Evolutionary conservation across 2,329 filamentous ascomycete species (phyloP).

Genomic region (Talaromyces atroroseus): DNA sequence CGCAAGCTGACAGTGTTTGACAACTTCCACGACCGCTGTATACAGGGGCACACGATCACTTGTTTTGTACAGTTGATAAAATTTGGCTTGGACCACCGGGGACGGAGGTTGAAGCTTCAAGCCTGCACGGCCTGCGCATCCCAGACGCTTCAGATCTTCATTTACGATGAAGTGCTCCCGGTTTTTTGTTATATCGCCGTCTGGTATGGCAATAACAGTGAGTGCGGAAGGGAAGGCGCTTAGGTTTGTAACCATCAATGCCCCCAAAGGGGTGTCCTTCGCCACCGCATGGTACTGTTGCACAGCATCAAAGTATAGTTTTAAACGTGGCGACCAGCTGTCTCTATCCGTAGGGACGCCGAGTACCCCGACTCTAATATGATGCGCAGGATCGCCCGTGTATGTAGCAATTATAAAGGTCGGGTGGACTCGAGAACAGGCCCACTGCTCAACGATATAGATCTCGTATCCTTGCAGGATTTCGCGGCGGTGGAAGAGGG

Average conservation of each 20-base stretch:
- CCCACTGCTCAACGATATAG: constrained; percentile 97
- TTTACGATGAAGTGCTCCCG: constrained; percentile 86
- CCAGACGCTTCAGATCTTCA: constrained; percentile 84
- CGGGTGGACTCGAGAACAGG: constrained; percentile 81
- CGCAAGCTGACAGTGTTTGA: constrained; percentile 86
- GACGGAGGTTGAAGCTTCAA: constrained; percentile 74
- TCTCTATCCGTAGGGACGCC: constrained; percentile 74
- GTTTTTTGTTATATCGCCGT: constrained; percentile 75
- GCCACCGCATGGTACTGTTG: constrained; percentile 78
- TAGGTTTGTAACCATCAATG: constrained; percentile 89
- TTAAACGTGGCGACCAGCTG: constrained; percentile 71
- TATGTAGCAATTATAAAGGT: constrained; percentile 91
- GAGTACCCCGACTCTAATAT: constrained; percentile 72
- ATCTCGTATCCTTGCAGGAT: constrained; percentile 79
- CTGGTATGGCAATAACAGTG: constrained; percentile 84
- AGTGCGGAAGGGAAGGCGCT: constrained; percentile 86
- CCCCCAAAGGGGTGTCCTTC: constrained; percentile 75
- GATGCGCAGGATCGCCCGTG: constrained; percentile 77
- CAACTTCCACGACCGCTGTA: constrained; percentile 75
- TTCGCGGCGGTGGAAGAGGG: constrained; percentile 65
- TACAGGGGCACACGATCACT: constrained; percentile 75
- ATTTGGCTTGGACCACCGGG: constrained; percentile 80
- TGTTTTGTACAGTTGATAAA: constrained; percentile 81
- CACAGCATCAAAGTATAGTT: constrained; percentile 79
- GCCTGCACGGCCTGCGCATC: constrained; percentile 84